Conservation (phyloP, 163 green algal species). For the Scenedesmus sp. region DNA sequence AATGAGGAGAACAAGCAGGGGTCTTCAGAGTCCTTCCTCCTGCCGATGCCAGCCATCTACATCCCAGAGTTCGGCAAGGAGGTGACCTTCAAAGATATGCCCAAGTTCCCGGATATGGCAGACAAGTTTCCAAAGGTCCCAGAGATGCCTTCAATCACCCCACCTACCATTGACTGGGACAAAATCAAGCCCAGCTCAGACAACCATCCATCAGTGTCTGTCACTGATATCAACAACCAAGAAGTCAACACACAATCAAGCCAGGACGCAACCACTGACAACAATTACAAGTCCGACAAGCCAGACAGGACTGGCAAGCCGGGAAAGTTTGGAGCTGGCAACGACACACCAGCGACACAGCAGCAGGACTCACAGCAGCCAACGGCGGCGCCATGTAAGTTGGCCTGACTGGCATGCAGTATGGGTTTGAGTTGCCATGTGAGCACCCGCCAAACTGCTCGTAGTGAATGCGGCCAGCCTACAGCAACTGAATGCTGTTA, state of each 20-base stretch:
- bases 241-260: background rate
- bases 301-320: too few species aligned
- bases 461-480: background rate
- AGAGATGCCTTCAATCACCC: background rate
- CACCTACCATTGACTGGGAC: background rate
- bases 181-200: background rate
- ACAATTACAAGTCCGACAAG: background rate
- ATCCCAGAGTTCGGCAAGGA: conserved; percentile 1
- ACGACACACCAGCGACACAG: background rate
- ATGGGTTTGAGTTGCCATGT: too few species aligned
- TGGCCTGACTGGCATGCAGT: background rate
- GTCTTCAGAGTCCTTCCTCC: background rate
- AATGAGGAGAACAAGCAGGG: background rate
- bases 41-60: background rate
- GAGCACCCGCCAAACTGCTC: background rate
- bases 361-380: background rate
- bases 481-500: background rate
- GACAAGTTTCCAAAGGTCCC: background rate
- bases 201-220: background rate
- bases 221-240: background rate
- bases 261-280: background rate
- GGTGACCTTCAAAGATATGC: background rate
- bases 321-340: too few species aligned
- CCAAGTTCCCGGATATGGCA: background rate
- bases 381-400: background rate